Conservation (phyloP, 164 flowering plant genomes). For the Annona cherimola region DNA sequence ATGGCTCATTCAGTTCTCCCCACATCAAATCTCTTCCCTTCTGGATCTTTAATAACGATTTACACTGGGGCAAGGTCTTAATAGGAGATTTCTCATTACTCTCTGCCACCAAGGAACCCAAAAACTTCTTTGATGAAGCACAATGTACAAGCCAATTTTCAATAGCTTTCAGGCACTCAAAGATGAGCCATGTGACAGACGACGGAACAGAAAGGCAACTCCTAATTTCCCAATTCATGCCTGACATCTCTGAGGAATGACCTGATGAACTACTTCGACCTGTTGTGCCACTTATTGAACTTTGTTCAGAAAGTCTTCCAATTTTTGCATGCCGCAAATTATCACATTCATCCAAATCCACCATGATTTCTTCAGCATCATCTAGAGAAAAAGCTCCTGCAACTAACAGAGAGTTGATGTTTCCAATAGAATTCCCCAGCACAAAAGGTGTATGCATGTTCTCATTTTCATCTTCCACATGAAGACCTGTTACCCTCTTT, state of each 20-base stretch:
- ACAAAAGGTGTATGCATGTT: conserved; percentile 52
- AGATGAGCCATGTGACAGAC: conserved; percentile 45
- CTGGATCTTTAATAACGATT: conserved; percentile 41
- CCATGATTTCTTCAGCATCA: conserved; percentile 26
- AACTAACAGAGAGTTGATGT: conserved; percentile 60
- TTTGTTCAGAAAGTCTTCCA: conserved; percentile 70
- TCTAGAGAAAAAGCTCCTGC: conserved; percentile 56
- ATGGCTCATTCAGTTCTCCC: conserved; percentile 5
- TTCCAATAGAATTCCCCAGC: conserved; percentile 54
- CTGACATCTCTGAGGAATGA: conserved; percentile 23
- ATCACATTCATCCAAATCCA: conserved; percentile 43
- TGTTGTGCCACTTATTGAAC: conserved; percentile 47
- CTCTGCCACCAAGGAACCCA: background rate
- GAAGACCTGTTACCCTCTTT: conserved; percentile 76
- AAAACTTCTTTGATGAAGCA: conserved; percentile 23
- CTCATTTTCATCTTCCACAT: conserved; percentile 80
- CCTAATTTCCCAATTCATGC: conserved; percentile 15
- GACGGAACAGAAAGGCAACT: conserved; percentile 31
- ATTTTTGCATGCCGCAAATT: conserved; percentile 66
- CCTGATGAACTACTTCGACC: conserved; percentile 33
- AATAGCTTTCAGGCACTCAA: conserved; percentile 68
- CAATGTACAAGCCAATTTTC: conserved; percentile 61
- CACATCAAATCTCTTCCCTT: conserved; percentile 38
- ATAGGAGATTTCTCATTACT: background rate
- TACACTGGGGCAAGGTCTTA: conserved; percentile 31